These are phyloP conservation scores for Blastobotrys illinoisensis DNA, from an alignment of 1,139 yeast genomes.

Conservation along the genomic window DNA sequence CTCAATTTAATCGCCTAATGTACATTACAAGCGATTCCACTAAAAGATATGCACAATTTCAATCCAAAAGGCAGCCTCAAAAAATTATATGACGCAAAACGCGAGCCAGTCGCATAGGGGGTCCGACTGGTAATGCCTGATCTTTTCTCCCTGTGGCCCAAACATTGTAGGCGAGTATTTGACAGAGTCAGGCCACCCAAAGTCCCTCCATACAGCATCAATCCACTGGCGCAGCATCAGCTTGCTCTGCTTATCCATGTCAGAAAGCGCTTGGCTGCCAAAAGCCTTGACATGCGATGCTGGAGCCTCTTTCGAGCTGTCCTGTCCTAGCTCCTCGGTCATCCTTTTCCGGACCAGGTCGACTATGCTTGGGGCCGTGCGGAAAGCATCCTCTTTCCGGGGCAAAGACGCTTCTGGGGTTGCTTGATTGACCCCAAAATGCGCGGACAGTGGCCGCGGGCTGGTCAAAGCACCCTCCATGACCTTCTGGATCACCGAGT, in stretches of 20 bases:
- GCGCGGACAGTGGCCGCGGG: constrained; percentile 12
- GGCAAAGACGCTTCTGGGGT: constrained; percentile 7
- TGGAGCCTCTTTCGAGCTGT: background rate
- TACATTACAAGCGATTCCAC: no score
- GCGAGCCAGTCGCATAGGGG: constrained; percentile 8
- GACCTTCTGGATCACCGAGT: constrained; percentile 1
- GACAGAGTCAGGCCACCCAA: constrained; percentile 9
- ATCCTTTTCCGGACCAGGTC: background rate
- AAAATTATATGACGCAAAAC: constrained; percentile 2
- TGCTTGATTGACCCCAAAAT: constrained; percentile 6
- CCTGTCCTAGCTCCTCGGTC: background rate
- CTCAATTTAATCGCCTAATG: background rate
- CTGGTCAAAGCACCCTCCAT: constrained; percentile 8
- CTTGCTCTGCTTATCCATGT: constrained; percentile 6
- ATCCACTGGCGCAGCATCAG: constrained; percentile 4
- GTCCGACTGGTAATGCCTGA: constrained; percentile 1
- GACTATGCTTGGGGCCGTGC: constrained; percentile 1
- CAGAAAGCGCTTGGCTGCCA: constrained; percentile 7
- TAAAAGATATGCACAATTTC: no score
- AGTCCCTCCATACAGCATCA: constrained; percentile 6
- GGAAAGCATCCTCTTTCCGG: constrained; percentile 3
- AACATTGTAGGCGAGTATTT: constrained; percentile 3
- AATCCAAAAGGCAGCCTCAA: no score
- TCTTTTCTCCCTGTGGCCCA: constrained; percentile 3
- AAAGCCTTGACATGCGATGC: constrained; percentile 3